Conservation (phyloP, 306 rosid species). For the Crotalaria pallida region DNA sequence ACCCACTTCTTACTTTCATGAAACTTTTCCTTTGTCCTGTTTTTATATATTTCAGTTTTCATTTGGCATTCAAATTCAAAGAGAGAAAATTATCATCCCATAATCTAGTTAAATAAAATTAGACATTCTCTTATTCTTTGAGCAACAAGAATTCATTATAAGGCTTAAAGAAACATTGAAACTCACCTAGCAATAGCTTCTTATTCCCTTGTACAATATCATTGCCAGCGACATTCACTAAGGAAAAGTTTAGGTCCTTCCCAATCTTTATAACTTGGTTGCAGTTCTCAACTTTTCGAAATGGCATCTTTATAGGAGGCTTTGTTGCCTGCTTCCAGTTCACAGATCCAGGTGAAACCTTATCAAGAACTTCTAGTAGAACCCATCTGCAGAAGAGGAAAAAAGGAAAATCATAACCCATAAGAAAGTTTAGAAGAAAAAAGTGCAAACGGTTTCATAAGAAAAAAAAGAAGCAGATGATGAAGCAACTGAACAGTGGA, state of each 20-base stretch:
- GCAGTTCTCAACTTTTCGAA: constrained; percentile 97
- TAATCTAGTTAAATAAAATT: background rate
- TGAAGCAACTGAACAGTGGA: constrained; percentile 14
- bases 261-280: constrained; percentile 92
- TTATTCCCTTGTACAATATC: constrained; percentile 98
- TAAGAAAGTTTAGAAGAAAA: background rate
- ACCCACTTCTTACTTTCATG: background rate
- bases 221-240: constrained; percentile 94
- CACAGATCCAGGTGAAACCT: constrained; percentile 78
- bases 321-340: constrained; percentile 95
- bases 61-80: background rate
- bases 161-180: background rate
- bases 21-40: background rate
- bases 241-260: constrained; percentile 76
- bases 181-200: constrained; percentile 87
- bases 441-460: constrained; percentile 2
- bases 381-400: constrained; percentile 72
- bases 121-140: background rate
- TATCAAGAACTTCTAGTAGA: constrained; percentile 95
- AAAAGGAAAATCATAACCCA: constrained; percentile 26
- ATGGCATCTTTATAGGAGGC: constrained; percentile 99
- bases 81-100: background rate
- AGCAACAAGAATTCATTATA: background rate
- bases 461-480: constrained; percentile 1
- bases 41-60: background rate